A percentile compares a stretch with the other conserved stretches of the same genome.
phyloP scores from a whole-genome alignment of 2,329 filamentous ascomycete genomes.

The Fusarium chuoi region DNA sequence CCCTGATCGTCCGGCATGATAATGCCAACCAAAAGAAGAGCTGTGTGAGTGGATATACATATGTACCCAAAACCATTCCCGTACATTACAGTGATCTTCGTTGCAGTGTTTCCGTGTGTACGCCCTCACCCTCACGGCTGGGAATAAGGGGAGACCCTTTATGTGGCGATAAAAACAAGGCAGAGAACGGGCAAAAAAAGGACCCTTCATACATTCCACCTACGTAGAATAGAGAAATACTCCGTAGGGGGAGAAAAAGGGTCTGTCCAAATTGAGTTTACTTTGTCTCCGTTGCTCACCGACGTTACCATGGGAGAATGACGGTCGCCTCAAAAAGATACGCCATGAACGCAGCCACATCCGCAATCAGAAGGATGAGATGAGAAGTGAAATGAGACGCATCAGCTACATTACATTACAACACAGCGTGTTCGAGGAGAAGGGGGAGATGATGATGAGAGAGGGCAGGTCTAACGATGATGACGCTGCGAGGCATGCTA shows the following conservation, averaged over 20 bases:
- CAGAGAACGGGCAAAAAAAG: background rate
- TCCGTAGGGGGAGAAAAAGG: background rate
- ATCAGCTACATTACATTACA: background rate
- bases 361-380: conserved; percentile 15
- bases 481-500: conserved; percentile 16
- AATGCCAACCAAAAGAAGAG: conserved; percentile 16
- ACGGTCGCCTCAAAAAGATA: conserved; percentile 1
- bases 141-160: conserved; percentile 7
- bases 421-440: background rate
- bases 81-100: conserved; percentile 17
- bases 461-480: conserved; percentile 11
- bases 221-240: background rate
- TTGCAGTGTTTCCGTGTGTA: conserved; percentile 10
- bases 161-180: conserved; percentile 23
- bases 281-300: conserved; percentile 15
- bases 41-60: conserved; percentile 12
- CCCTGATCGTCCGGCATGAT: conserved; percentile 29
- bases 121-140: conserved; percentile 18
- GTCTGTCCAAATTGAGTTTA: conserved; percentile 1
- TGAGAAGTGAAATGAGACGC: background rate
- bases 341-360: conserved; percentile 29
- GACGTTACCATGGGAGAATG: conserved; percentile 22
- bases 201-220: conserved; percentile 34
- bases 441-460: background rate
- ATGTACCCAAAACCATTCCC: background rate